A percentile compares a stretch with the other conserved stretches of the same genome.
These are phyloP conservation scores for Aspergillus leporis DNA, from an alignment of 495 filamentous ascomycete genomes.

Conservation along the genomic window DNA sequence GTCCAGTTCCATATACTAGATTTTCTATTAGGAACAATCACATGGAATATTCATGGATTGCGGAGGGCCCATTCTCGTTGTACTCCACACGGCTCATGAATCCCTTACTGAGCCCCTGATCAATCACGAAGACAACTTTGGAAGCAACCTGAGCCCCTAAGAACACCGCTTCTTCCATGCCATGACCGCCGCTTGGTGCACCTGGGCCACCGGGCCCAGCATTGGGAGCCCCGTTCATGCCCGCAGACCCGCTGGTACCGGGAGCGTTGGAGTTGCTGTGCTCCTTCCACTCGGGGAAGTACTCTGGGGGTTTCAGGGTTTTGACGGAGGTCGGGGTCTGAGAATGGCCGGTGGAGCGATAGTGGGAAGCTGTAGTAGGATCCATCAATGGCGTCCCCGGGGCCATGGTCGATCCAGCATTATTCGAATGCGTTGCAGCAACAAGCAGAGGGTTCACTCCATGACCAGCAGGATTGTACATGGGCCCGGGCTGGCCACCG, in stretches of 20 bases:
- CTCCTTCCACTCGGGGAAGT: conserved; percentile 94
- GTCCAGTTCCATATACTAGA: background rate
- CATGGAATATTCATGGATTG: conserved; percentile 59
- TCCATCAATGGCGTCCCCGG: conserved; percentile 42
- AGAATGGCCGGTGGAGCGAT: conserved; percentile 73
- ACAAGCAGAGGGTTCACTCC: conserved; percentile 90
- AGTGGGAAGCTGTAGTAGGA: conserved; percentile 28
- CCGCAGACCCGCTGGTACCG: conserved; percentile 29
- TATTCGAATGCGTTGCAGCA: conserved; percentile 79
- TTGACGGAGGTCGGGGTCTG: conserved; percentile 91
- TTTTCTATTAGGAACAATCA: conserved; percentile 20
- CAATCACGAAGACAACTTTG: conserved; percentile 71
- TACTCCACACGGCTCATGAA: conserved; percentile 75
- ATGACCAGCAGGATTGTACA: conserved; percentile 48
- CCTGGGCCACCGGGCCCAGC: conserved; percentile 24
- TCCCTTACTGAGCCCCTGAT: conserved; percentile 68
- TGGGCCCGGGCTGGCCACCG: conserved; percentile 48
- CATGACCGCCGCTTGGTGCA: conserved; percentile 32
- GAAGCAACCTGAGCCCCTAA: conserved; percentile 78
- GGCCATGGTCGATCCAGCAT: conserved; percentile 43
- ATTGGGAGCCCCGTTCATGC: conserved; percentile 4
- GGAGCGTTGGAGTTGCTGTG: conserved; percentile 52
- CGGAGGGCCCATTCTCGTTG: conserved; percentile 73
- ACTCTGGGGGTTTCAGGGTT: conserved; percentile 73
- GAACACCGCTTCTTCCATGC: conserved; percentile 73